Conservation (phyloP, 75 land plant species). For the Pseudotsuga menziesii region DNA sequence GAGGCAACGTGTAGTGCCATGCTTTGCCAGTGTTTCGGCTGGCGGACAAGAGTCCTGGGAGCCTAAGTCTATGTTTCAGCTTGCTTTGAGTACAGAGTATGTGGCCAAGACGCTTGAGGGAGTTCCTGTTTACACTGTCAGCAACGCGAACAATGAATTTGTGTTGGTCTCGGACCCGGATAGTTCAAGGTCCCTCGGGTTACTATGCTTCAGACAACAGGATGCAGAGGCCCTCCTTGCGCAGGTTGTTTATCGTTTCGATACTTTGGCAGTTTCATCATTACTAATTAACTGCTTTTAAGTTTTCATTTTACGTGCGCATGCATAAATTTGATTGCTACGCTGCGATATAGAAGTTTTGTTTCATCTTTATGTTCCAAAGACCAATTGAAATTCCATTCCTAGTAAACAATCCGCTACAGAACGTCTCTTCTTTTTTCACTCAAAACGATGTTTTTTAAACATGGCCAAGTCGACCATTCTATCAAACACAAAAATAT, state of each 20-base stretch:
- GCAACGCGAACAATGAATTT: slow-evolving; percentile 89
- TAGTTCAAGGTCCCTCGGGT: slow-evolving; percentile 72
- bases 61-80: slow-evolving; percentile 44
- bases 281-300: too few species aligned
- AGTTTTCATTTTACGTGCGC: neutral
- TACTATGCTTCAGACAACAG: slow-evolving; percentile 86
- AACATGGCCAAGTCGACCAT: too few species aligned
- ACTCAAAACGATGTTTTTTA: neutral
- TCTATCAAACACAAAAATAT: too few species aligned
- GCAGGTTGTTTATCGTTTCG: slow-evolving; percentile 46
- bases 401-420: neutral
- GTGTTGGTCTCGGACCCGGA: slow-evolving; percentile 88
- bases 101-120: slow-evolving; percentile 77
- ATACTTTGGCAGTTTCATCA: neutral
- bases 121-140: slow-evolving; percentile 86
- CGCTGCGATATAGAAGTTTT: neutral
- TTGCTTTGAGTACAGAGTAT: slow-evolving; percentile 50
- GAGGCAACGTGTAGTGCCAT: slow-evolving; percentile 1
- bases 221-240: slow-evolving; percentile 89
- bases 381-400: neutral
- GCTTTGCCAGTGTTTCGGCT: slow-evolving; percentile 5
- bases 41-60: slow-evolving; percentile 7
- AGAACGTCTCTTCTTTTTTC: neutral
- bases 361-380: neutral
- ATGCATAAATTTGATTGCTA: neutral